Conservation (phyloP, 1,284 basidiomycete species). For the Heterobasidion annosum region DNA sequence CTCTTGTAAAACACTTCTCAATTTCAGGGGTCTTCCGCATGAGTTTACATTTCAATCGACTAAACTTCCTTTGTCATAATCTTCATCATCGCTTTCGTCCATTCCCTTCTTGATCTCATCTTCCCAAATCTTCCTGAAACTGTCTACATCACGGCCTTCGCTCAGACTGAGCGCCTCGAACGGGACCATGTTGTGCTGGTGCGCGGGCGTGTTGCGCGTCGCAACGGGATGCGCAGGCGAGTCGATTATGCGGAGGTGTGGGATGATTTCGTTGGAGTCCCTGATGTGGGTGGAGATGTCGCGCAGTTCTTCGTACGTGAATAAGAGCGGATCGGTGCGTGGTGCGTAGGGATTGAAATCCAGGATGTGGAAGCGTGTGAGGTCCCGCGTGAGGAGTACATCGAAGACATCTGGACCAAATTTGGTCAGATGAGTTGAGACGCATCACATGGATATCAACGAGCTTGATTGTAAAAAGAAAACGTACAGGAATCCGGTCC, state of each 20-base stretch:
- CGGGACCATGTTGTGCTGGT: constrained; percentile 90
- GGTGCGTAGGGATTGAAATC: constrained; percentile 89
- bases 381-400: constrained; percentile 76
- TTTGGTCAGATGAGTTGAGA: too few species aligned
- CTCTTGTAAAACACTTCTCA: too few species aligned
- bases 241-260: constrained; percentile 50
- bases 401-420: constrained; percentile 69
- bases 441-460: too few species aligned
- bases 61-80: background rate
- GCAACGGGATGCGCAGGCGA: constrained; percentile 62
- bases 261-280: constrained; percentile 39
- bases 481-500: constrained; percentile 61
- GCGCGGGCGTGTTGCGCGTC: constrained; percentile 56
- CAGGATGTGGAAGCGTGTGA: constrained; percentile 68
- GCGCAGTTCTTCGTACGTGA: constrained; percentile 74
- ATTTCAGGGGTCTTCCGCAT: too few species aligned
- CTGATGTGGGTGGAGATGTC: constrained; percentile 45
- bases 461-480: background rate
- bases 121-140: constrained; percentile 66
- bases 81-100: background rate
- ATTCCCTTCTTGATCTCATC: constrained; percentile 33
- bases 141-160: constrained; percentile 60
- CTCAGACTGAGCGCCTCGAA: constrained; percentile 79
- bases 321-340: constrained; percentile 82
- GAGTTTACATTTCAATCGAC: background rate